Conservation (phyloP, 495 filamentous ascomycete genomes). For the Lasiosphaeria miniovina region DNA sequence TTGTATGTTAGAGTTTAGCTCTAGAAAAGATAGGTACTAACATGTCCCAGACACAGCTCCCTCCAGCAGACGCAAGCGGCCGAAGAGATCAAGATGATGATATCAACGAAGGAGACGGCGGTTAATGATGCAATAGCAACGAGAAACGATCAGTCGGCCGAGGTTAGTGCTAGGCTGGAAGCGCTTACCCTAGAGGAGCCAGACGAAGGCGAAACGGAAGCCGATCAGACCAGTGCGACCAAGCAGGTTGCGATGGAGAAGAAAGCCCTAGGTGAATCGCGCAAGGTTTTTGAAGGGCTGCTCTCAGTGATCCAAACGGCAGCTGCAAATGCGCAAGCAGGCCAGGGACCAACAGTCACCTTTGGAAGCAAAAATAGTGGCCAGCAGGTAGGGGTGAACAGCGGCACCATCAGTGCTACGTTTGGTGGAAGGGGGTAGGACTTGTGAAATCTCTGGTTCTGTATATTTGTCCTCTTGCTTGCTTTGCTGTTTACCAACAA, state of each 20-base stretch:
- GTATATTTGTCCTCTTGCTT: conserved; percentile 11
- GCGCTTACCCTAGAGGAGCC: conserved; percentile 26
- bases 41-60: conserved; percentile 30
- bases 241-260: conserved; percentile 34
- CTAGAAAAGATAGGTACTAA: conserved; percentile 14
- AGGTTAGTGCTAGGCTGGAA: conserved; percentile 29
- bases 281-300: conserved; percentile 32
- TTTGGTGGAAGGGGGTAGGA: conserved; percentile 9
- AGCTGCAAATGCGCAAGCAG: conserved; percentile 21
- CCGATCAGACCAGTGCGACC: conserved; percentile 28
- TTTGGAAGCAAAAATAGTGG: conserved; percentile 12
- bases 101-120: conserved; percentile 28
- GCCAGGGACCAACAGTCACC: conserved; percentile 7
- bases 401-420: conserved; percentile 11
- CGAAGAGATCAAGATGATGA: conserved; percentile 29
- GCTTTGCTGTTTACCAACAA: conserved; percentile 3
- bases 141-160: conserved; percentile 29
- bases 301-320: conserved; percentile 32
- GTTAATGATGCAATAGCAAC: conserved; percentile 29
- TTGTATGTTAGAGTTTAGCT: conserved; percentile 27
- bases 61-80: conserved; percentile 28
- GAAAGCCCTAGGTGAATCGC: conserved; percentile 26
- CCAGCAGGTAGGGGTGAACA: conserved; percentile 13
- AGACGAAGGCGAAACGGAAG: conserved; percentile 25
- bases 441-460: conserved; percentile 3